Evolutionary conservation across 345 rosid species (phyloP).

Genomic region (Theobroma cacao): DNA sequence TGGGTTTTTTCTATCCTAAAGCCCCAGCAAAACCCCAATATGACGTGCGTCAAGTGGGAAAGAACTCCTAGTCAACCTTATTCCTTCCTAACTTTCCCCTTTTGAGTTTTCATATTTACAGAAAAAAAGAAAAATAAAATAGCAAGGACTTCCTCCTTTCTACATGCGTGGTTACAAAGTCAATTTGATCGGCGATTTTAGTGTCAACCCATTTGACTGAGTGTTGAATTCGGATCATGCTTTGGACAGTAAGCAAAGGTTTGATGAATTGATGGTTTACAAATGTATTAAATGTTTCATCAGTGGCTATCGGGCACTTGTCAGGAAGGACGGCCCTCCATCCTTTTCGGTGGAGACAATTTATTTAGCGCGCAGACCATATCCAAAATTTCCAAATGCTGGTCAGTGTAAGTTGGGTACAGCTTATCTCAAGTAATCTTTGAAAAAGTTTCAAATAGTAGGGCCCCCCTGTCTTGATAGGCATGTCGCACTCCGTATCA

Average conservation of each 20-base stretch:
- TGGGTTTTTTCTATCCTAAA: slow-evolving; percentile 14
- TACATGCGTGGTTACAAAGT: neutral
- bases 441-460: neutral
- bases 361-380: neutral
- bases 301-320: neutral
- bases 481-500: neutral
- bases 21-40: neutral
- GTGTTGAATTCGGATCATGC: neutral
- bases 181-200: neutral
- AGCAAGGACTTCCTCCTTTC: neutral
- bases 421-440: neutral
- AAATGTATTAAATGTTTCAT: neutral
- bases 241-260: neutral
- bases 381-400: neutral
- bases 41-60: neutral
- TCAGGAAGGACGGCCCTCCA: neutral
- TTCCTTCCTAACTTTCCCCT: neutral
- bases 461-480: slow-evolving; percentile 5
- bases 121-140: neutral
- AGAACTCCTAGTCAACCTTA: neutral
- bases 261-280: neutral
- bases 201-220: neutral
- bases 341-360: neutral
- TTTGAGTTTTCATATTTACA: neutral
- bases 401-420: neutral